phyloP scores from a whole-genome alignment of 352 stramenopile genomes.

The Phytophthora aleatoria region DNA sequence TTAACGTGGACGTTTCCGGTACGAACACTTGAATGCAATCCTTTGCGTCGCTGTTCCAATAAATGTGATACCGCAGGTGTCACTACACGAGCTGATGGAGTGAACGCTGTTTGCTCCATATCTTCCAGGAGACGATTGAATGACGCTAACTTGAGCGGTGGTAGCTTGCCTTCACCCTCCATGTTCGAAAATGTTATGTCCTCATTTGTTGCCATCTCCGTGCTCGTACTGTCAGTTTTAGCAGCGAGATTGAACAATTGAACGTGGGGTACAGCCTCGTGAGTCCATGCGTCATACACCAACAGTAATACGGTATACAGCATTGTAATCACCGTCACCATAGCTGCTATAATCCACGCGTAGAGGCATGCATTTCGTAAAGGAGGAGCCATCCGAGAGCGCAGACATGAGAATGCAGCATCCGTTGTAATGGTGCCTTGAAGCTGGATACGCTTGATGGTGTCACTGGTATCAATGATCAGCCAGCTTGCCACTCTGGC shows the following conservation, averaged over 20 bases:
- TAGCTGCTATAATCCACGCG: conserved; percentile 24
- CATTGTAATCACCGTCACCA: conserved; percentile 12
- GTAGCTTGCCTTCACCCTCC: not conserved
- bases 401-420: conserved; percentile 38
- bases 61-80: conserved; percentile 27
- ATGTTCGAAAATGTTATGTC: not conserved
- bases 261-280: not conserved
- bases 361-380: conserved; percentile 9
- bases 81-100: conserved; percentile 19
- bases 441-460: conserved; percentile 31
- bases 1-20: not conserved
- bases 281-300: conserved; percentile 21
- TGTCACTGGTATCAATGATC: conserved; percentile 38
- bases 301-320: conserved; percentile 13
- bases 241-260: not conserved
- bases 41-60: conserved; percentile 31
- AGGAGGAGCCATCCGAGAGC: conserved; percentile 18
- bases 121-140: conserved; percentile 15
- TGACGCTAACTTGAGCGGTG: conserved; percentile 3
- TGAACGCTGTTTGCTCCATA: conserved; percentile 30
- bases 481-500: conserved; percentile 26
- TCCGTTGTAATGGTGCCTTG: conserved; percentile 30
- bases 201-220: not conserved
- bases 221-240: conserved; percentile 1
- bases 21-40: conserved; percentile 6